Evolutionary conservation across 2,329 filamentous ascomycete genomes (phyloP), one percentile per base, ranked within the genome.

Genomic region (Parasarocladium wereldwijsianum): DNA sequence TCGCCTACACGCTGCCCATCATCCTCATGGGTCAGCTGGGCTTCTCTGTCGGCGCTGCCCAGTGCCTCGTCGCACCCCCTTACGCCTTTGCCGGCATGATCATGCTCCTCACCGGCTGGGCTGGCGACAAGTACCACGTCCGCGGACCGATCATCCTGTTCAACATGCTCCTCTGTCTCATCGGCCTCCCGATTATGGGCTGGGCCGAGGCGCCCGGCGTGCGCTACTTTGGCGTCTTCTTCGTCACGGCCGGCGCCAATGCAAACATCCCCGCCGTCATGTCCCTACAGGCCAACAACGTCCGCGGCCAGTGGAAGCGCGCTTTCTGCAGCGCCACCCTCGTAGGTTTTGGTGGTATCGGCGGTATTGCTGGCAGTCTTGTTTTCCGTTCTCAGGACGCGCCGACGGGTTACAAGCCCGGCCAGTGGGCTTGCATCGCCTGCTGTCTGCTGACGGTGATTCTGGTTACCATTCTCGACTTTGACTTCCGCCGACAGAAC

Each of bases 1-100:
- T 90, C 7, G 76, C 79, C 3, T 87, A 80, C 50, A 87, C 86
- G 45, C 54, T 86, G 4, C 81, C 82, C 6, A 70, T 86, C 43
- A 81, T 90, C 41, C 68, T 92, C 10, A 51, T 58, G 29, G 42
- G 42, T 20, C 64, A 58, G 47, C 68, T 86, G 59, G 66, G 69
- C 10, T 86, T 82, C 57, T 58, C 51, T 26, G 58, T 76, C 5
- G 74, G 62, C 6, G 58, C 58, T 28, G 60, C 77, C 0, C 78
- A 84, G 50, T 82, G 77, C 45, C 68, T 86, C 4, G 64, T 76
- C 4, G 77, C 81, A 0, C 77, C 76, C 0, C 76, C 76, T 0
- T 82, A 76, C 44, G 66, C 55, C 16, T 67, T 80, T 35, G 70
- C 74, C 8, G 73, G 70, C 20, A 57, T 78, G 34, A 45, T 74